phyloP scores from a whole-genome alignment of 164 flowering plant genomes.

The Magnolia changhungtana region DNA sequence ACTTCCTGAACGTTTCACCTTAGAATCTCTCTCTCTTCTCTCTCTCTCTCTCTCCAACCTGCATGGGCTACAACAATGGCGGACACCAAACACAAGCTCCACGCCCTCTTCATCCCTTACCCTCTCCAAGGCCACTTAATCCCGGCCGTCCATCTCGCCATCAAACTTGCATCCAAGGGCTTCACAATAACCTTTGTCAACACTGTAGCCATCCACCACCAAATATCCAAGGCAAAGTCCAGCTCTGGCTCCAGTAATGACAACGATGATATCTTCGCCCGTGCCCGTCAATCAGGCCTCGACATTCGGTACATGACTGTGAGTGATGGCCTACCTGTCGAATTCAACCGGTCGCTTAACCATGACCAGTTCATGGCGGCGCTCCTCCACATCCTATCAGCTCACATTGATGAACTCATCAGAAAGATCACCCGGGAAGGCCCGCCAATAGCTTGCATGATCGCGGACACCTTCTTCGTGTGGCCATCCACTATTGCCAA shows the following conservation, averaged over 20 bases:
- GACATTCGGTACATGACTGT: constrained; percentile 62
- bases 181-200: constrained; percentile 52
- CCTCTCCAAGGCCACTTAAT: constrained; percentile 87
- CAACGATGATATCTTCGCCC: constrained; percentile 42
- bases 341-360: constrained; percentile 65
- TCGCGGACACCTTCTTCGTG: constrained; percentile 80
- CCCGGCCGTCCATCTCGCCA: constrained; percentile 63
- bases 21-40: no score
- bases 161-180: constrained; percentile 57
- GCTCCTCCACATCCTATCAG: constrained; percentile 54
- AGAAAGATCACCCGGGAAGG: constrained; percentile 17
- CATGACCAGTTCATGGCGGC: constrained; percentile 65
- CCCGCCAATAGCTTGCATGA: constrained; percentile 41
- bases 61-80: no score
- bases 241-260: background rate
- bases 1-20: no score
- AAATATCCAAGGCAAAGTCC: constrained; percentile 32
- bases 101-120: constrained; percentile 59
- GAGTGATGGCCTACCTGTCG: constrained; percentile 71
- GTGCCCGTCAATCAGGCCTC: constrained; percentile 44
- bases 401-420: constrained; percentile 57
- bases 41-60: no score
- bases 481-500: constrained; percentile 65
- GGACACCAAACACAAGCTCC: constrained; percentile 25
- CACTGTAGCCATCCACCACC: constrained; percentile 60